A percentile compares a stretch with the other conserved stretches of the same genome.
Evolutionary conservation across 2,329 filamentous ascomycete species (phyloP).

Genomic region (Hypoxylon sp.): DNA sequence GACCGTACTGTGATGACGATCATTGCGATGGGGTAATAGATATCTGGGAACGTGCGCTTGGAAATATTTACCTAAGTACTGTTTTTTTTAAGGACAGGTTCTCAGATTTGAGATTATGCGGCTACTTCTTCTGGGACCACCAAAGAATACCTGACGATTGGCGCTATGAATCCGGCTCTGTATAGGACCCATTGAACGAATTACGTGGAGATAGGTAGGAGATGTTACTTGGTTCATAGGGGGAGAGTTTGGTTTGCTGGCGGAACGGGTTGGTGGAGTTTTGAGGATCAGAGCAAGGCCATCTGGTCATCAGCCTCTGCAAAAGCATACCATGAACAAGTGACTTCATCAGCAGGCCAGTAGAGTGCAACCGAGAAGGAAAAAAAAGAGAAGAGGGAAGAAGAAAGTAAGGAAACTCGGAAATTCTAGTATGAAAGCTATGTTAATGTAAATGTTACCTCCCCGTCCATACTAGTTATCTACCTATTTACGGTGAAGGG

Average conservation of each 20-base stretch:
- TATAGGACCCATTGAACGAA: neutral
- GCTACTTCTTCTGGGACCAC: conserved; percentile 8
- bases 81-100: neutral
- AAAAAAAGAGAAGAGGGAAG: neutral
- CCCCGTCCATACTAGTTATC: neutral
- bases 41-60: neutral
- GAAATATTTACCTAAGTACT: neutral
- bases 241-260: neutral
- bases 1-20: neutral
- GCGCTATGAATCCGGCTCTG: neutral
- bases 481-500: neutral
- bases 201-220: neutral
- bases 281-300: neutral
- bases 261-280: neutral
- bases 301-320: neutral
- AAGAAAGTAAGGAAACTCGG: neutral
- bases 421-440: neutral
- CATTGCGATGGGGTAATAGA: neutral
- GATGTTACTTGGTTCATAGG: neutral
- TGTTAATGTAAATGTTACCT: neutral
- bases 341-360: neutral
- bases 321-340: neutral
- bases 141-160: neutral
- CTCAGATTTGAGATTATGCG: neutral
- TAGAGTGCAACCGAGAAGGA: neutral